These are phyloP conservation scores for Wickerhamomyces kurtzmanii DNA, from an alignment of 805 yeast species.

Conservation along the genomic window DNA sequence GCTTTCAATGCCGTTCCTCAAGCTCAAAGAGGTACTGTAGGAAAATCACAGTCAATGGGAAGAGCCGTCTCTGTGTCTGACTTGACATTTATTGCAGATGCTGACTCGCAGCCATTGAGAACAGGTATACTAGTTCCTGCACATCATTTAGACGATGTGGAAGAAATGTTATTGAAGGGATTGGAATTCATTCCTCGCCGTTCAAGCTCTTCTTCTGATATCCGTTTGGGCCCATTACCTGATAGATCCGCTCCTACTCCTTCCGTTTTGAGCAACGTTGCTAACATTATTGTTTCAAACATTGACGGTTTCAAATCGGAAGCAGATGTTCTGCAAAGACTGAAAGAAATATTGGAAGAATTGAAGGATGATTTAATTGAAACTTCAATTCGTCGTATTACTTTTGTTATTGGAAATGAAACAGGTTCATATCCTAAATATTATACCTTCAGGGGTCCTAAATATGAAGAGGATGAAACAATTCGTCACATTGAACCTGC, in stretches of 20 bases:
- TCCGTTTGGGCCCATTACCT: constrained; percentile 37
- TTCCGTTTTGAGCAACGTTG: constrained; percentile 59
- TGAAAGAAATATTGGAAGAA: constrained; percentile 57
- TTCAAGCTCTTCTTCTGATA: constrained; percentile 22
- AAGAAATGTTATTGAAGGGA: constrained; percentile 69
- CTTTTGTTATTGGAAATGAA: constrained; percentile 78
- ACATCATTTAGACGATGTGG: constrained; percentile 80
- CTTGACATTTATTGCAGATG: constrained; percentile 75
- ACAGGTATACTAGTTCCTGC: constrained; percentile 79
- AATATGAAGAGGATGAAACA: constrained; percentile 78
- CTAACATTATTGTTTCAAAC: constrained; percentile 67
- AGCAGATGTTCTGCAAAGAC: constrained; percentile 51
- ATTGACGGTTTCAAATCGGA: constrained; percentile 70
- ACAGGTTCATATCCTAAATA: constrained; percentile 90
- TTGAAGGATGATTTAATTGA: constrained; percentile 59
- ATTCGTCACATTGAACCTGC: constrained; percentile 99
- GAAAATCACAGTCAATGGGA: constrained; percentile 42
- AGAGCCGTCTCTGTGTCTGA: constrained; percentile 93
- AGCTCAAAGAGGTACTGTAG: constrained; percentile 29
- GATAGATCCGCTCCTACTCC: constrained; percentile 27
- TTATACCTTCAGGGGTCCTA: constrained; percentile 89
- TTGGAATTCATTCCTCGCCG: constrained; percentile 57
- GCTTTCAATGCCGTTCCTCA: constrained; percentile 65
- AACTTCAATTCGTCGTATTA: constrained; percentile 81
- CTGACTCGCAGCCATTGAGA: constrained; percentile 58